These are phyloP conservation scores for Trichophyton verrucosum DNA, from an alignment of 2,329 filamentous ascomycete species.

Conservation along the genomic window DNA sequence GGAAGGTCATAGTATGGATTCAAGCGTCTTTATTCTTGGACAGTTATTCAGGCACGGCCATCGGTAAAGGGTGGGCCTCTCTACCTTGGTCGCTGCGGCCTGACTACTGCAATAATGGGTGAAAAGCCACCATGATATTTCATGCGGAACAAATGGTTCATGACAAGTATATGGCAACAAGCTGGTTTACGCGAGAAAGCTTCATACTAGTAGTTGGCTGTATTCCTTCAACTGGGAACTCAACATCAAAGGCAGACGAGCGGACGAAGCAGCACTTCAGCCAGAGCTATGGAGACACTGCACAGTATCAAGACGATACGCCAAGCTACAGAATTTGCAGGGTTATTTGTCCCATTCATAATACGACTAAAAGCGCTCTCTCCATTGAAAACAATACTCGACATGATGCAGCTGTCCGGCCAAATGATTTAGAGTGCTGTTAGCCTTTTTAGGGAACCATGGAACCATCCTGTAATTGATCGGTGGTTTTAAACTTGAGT, in stretches of 20 bases:
- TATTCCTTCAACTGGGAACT: too few species aligned
- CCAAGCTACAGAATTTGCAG: neutral
- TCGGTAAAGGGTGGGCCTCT: neutral
- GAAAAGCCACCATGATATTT: neutral
- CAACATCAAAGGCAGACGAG: too few species aligned
- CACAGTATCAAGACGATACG: too few species aligned
- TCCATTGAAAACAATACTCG: neutral
- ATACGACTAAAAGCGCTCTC: neutral
- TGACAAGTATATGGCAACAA: neutral
- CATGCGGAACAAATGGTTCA: neutral
- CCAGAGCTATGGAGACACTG: too few species aligned
- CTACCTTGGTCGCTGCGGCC: neutral
- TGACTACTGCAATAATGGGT: neutral
- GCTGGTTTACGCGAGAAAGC: neutral
- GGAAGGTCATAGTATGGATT: constrained; percentile 20
- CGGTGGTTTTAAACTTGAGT: neutral
- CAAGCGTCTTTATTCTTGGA: constrained; percentile 14
- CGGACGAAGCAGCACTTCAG: too few species aligned
- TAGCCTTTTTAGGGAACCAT: neutral
- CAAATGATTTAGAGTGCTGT: neutral
- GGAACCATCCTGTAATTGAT: neutral
- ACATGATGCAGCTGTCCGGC: neutral
- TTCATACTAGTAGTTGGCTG: too few species aligned
- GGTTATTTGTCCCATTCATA: neutral
- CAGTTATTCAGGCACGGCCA: neutral